Base-by-base conservation (phyloP, 2,329 filamentous ascomycete species). In the Colletotrichum sp. region DNA sequence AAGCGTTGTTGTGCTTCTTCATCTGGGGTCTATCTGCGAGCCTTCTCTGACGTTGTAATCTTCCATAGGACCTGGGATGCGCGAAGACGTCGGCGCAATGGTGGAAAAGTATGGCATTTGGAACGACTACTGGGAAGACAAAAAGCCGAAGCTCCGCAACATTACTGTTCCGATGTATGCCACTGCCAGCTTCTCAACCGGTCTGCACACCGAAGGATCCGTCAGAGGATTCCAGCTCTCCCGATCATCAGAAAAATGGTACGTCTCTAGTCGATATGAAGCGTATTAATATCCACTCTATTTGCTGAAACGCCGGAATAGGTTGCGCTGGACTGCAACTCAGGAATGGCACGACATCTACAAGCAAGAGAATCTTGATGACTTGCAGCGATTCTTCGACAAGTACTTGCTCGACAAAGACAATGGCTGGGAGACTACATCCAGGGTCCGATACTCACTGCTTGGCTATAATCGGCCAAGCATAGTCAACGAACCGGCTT, bases 131-230 rank as follows among this genome's bases (percentile, higher is more conserved):
- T 81, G 78, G 74, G 79, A 79, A 79, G 76, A 80, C 26, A 76
- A 80, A 24, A 80, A 79, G 60, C 60, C 77, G 8, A 74, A 75
- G 10, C 77, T 78, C 26, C 75, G 78, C 76, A 69, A 55, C 15
- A 75, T 76, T 21, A 75, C 78, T 13, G 49, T 79, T 6, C 79
- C 80, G 7, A 76, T 72, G 8, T 81, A 80, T 63, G 76, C 80
- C 5, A 75, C 76, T 1, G 79, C 69, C 2, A 78, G 77, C 7
- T 81, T 30, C n/a, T 49, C 64, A 6, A 55, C 26, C 3, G 57
- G 57, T 0, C 8, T 60, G 1, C 57, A 60, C 8, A 60, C 57
- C 12, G 57, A 60, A 8, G 57, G 57, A n/a, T 60, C 57, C 7
- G 57, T 60, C 26, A 60, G 57, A 30, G 57, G 26, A 26, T 60